Evolutionary conservation across 805 yeast genomes (phyloP), one percentile per base, ranked within the genome.

Genomic region (Wickerhamiella parazyma): DNA sequence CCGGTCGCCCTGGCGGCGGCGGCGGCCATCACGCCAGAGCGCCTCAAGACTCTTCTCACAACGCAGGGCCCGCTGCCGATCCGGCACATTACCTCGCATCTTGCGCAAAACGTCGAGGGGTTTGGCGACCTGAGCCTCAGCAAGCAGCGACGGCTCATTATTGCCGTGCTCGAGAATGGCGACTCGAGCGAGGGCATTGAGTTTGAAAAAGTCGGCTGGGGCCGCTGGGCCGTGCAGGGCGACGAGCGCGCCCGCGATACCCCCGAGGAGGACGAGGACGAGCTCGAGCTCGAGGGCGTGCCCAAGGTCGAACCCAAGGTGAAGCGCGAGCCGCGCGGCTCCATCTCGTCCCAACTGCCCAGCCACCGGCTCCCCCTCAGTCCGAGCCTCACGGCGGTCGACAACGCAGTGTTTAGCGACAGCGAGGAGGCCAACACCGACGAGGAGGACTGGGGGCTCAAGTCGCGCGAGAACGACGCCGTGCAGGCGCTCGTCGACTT

Each of bases 141-240:
- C 9, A 87, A 87, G 57, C 95, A 87, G 62, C 72, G 96, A 56
- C 69, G 96, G 47, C 70, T 87, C 45, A 87, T 87, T 24, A 87
- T 87, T 79, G 76, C 86, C 11, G 91, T 87, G 33, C 71, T 87
- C 63, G 95, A 85, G 53, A 72, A 74, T 50, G 80, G 82, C 8
- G 83, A 76, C 54, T 51, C 68, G 1, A 66, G 60, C 34, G 56
- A 65, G 37, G 58, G 64, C 5, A 78, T 81, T 35, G 73, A 80
- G 12, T 87, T 87, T 63, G 94, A 85, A 56, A 87, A 87, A 63
- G 85, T 87, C 25, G 95, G 96, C 18, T 87, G 97, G 97, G 97
- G 97, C 47, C 93, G 87, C 60, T 87, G 97, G 97, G 81, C 81
- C 19, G 93, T 87, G 2, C 71, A 76, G 53, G 64, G 66, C 39